Evolutionary conservation across 106 monocot species (phyloP).

Genomic region (Posidonia australis): DNA sequence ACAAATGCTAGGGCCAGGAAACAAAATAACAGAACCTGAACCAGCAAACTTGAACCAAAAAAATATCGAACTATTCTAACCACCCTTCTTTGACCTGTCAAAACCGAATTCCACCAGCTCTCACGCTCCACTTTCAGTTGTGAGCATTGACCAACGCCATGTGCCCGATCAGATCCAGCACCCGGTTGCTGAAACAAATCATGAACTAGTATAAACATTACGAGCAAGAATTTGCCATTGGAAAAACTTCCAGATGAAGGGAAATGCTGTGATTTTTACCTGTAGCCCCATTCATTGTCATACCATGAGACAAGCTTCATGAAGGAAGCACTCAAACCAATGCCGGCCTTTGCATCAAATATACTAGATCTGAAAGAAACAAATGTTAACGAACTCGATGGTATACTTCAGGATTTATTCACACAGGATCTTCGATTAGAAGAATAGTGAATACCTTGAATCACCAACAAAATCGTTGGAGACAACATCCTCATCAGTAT

Average conservation of each 20-base stretch:
- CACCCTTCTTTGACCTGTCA: too few species aligned
- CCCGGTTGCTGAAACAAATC: slow-evolving; percentile 66
- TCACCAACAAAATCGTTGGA: slow-evolving; percentile 96
- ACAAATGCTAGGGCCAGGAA: too few species aligned
- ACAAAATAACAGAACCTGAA: too few species aligned
- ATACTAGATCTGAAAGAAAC: slow-evolving; percentile 67
- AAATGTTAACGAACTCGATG: background rate
- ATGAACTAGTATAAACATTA: background rate
- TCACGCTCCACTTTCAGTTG: slow-evolving; percentile 10
- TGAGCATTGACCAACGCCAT: slow-evolving; percentile 64
- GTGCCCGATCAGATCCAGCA: slow-evolving; percentile 82
- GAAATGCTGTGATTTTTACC: slow-evolving; percentile 20
- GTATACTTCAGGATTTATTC: background rate
- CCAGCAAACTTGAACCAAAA: too few species aligned
- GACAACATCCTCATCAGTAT: slow-evolving; percentile 95
- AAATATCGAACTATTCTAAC: too few species aligned
- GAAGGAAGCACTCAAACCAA: slow-evolving; percentile 73
- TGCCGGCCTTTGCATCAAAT: slow-evolving; percentile 97
- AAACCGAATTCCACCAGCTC: background rate
- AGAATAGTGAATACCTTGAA: slow-evolving; percentile 36
- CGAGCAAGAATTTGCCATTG: background rate
- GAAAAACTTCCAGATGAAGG: background rate
- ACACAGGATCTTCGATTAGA: background rate
- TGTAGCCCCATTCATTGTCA: slow-evolving; percentile 99
- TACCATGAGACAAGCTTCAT: slow-evolving; percentile 98